A percentile compares a stretch with the other conserved stretches of the same genome.
These are phyloP conservation scores for Hypoxylon perforatum DNA, from an alignment of 495 filamentous ascomycete genomes.

Conservation along the genomic window DNA sequence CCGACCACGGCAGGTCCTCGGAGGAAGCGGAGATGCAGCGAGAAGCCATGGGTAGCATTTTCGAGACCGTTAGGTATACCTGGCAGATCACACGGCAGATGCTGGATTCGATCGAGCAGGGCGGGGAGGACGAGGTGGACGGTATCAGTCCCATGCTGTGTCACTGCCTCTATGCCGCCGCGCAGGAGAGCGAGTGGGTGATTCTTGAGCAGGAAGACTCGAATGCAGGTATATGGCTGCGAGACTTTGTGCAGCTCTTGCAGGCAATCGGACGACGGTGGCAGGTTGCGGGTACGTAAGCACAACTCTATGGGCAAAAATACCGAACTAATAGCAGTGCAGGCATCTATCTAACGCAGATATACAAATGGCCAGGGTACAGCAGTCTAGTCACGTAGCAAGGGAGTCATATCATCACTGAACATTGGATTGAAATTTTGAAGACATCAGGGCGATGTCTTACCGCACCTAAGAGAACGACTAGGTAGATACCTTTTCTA, in stretches of 20 bases:
- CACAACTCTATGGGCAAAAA: neutral
- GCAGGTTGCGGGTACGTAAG: constrained; percentile 25
- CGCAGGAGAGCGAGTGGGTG: constrained; percentile 35
- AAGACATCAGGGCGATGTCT: too few species aligned
- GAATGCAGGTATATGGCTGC: constrained; percentile 10
- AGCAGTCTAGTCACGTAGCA: constrained; percentile 13
- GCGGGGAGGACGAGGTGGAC: neutral
- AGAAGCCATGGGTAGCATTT: constrained; percentile 26
- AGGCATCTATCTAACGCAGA: constrained; percentile 30
- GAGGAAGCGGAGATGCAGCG: constrained; percentile 36
- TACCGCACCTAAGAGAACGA: too few species aligned
- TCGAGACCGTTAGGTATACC: constrained; percentile 11
- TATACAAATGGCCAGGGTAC: constrained; percentile 39
- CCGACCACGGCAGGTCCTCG: constrained; percentile 34
- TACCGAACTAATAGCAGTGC: neutral
- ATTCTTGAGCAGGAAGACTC: constrained; percentile 33
- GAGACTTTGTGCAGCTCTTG: constrained; percentile 28
- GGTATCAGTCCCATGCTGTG: constrained; percentile 26
- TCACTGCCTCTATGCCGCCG: constrained; percentile 35
- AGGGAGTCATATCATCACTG: neutral
- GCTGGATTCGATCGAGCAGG: constrained; percentile 10
- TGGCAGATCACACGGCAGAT: constrained; percentile 27
- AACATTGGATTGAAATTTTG: too few species aligned
- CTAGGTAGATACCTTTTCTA: neutral
- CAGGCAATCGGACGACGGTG: constrained; percentile 29